Base-by-base conservation (phyloP, 23 red algal genomes). In the Gracilaria domingensis region DNA sequence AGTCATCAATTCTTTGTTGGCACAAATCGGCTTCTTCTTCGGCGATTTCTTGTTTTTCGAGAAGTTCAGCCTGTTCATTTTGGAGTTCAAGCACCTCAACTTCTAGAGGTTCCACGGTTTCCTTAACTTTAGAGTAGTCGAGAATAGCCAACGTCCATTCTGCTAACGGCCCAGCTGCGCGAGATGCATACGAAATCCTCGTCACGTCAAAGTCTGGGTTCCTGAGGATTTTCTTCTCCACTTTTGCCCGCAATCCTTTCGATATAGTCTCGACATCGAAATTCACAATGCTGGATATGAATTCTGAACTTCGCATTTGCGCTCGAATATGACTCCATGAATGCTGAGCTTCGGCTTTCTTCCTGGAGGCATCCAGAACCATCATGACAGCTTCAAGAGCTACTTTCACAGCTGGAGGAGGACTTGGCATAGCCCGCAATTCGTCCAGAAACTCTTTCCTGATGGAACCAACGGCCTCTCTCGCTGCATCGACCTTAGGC, bases 381-480 rank as follows among this genome's bases (percentile, higher is more conserved):
- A 88, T 87, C 38, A 88, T 81, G 33, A 94, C 92, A 44, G 60
- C 92, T 48, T 94, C 92, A 2, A 94, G 65, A 8, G 92, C 83
- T 49, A 94, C 29, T 67, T 62, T 70, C 8, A 94, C 92, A 53
- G 66, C 83, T 39, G 83, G 48, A 29, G 92, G 92, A 44, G 92
- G 92, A 54, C 87, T 87, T 57, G 92, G 92, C 92, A 94, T 94
- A 0, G 83, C 92, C 26, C 92, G 51, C 20, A 94, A 74, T 49
- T 94, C 92, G 33, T 94, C 84, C 8, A 94, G 60, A 40, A 69
- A 82, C 42, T 94, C 92, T 80, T 88, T 87, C 53, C 92, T 76
- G 18, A 94, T 94, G 21, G 57, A 70, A 51, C 74, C 82, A 8
- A 94, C 92, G 9, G 92, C 92, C 26, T 87, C 60, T 54, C 83